Percentiles rank a stretch among this genome's conserved stretches.
Conservation (phyloP, 495 filamentous ascomycete species). For the Penicillium soppii region DNA sequence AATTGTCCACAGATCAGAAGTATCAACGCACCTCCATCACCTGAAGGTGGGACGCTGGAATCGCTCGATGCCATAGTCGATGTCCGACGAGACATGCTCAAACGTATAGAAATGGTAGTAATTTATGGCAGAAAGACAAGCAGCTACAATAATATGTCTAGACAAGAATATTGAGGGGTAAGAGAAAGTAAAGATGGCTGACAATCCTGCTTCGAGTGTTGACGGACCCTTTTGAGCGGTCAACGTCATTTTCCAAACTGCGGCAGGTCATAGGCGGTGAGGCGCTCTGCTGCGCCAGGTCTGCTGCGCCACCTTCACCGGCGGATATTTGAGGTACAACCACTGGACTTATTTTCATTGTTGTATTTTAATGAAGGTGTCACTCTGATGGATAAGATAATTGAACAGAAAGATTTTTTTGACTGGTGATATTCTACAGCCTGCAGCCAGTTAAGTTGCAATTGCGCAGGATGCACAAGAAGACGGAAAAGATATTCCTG, state of each 20-base stretch:
- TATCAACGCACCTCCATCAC: constrained; percentile 40
- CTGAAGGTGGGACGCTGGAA: constrained; percentile 33
- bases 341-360: too few species aligned
- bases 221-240: constrained; percentile 35
- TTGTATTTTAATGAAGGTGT: too few species aligned
- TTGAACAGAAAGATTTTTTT: constrained; percentile 22
- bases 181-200: constrained; percentile 22
- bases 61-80: constrained; percentile 40
- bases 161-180: constrained; percentile 13
- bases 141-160: not conserved
- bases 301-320: constrained; percentile 20
- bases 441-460: constrained; percentile 32
- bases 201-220: constrained; percentile 36
- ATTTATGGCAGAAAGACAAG: not conserved
- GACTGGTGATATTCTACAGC: constrained; percentile 41
- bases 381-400: too few species aligned
- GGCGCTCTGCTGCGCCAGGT: constrained; percentile 28
- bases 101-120: constrained; percentile 8
- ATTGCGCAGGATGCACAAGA: constrained; percentile 44
- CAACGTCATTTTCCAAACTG: constrained; percentile 43
- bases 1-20: constrained; percentile 7
- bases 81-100: constrained; percentile 49
- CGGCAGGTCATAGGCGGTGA: constrained; percentile 24
- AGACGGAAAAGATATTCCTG: constrained; percentile 42
- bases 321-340: too few species aligned